Evolutionary conservation across 257 asterid species (phyloP), one percentile per base, ranked within the genome.

Genomic region (Galeopsis tetrahit): DNA sequence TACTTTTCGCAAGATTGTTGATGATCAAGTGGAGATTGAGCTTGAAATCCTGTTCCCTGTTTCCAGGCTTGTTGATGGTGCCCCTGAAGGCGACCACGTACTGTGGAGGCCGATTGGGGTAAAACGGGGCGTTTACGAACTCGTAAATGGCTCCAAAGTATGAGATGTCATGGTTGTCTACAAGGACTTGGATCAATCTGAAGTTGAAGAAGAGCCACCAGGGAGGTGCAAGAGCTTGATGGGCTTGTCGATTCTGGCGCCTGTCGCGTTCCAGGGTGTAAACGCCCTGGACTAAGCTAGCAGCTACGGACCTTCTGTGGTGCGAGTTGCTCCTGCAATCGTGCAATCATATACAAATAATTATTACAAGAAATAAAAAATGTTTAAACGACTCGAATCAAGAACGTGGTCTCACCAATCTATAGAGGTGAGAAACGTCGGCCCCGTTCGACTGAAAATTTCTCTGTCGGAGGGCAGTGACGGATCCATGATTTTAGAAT

Each of bases 161-260:
- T 0, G 96, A 91, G 52, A 59, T 63, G 39, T 92, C 96, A 10
- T 85, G 89, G 14, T 71, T 75, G 71, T 89, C 93, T 0, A 81
- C 71, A 0, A 89, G 84, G 0, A 75, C 57, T 8, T 85, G 86
- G 82, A 34, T 14, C 6, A 87, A 43, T 1, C n/a, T 78, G 83
- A 92, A 90, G 34, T 82, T 65, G 75, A 88, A 92, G 40, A 78
- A 88, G 0, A 83, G 81, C 97, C 96, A 92, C 98, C 98, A 92
- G 0, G 91, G 88, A 0, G 87, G 82, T 33, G 97, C 97, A 17
- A 84, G 80, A 13, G 91, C 90, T 0, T 86, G 71, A 6, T 78
- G 80, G 71, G 83, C 88, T 2, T 78, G 79, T 2, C 91, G 88
- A 15, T 81, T 82, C 69, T 81, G 78, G 4, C 80, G 86, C 3